Percentiles rank a stretch among this genome's conserved stretches.
phyloP scores from a whole-genome alignment of 805 yeast genomes.

The Metschnikowia cerradonensis region DNA sequence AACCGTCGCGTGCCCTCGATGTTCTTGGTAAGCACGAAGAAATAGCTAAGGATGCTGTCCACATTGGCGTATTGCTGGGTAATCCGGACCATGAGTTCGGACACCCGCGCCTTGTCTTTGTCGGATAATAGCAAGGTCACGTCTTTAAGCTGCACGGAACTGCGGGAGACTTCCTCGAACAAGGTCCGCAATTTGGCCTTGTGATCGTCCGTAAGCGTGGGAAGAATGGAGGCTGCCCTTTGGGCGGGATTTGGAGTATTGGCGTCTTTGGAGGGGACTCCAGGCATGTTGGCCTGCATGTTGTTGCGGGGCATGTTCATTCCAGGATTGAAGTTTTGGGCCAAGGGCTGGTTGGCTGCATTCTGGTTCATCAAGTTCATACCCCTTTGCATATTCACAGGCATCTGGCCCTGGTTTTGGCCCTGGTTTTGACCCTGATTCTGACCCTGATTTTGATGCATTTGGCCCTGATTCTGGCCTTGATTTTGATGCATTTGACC shows the following conservation, averaged over 20 bases:
- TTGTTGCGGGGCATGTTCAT: not conserved
- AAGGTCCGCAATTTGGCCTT: conserved; percentile 58
- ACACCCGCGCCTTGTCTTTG: conserved; percentile 60
- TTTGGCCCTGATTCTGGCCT: not conserved
- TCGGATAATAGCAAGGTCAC: conserved; percentile 57
- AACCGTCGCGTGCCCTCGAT: conserved; percentile 71
- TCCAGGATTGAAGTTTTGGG: not conserved
- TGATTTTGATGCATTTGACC: not conserved
- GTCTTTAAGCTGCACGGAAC: conserved; percentile 63
- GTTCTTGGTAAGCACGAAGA: conserved; percentile 70
- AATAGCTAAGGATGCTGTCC: conserved; percentile 74
- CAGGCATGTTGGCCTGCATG: not conserved
- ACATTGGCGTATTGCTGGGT: conserved; percentile 63
- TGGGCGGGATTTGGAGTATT: not conserved
- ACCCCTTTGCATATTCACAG: conserved; percentile 2
- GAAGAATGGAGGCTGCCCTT: conserved; percentile 19
- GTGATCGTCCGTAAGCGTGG: conserved; percentile 54
- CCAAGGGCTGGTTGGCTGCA: not conserved
- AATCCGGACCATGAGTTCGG: conserved; percentile 49
- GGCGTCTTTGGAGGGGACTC: not conserved
- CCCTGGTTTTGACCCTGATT: not conserved
- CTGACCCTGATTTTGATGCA: no score
- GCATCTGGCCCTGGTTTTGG: not conserved
- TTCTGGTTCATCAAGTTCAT: conserved; percentile 6
- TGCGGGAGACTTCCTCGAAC: conserved; percentile 63